Evolutionary conservation across 495 filamentous ascomycete genomes (phyloP).

Genomic region (Xanthoparmelia taractica): DNA sequence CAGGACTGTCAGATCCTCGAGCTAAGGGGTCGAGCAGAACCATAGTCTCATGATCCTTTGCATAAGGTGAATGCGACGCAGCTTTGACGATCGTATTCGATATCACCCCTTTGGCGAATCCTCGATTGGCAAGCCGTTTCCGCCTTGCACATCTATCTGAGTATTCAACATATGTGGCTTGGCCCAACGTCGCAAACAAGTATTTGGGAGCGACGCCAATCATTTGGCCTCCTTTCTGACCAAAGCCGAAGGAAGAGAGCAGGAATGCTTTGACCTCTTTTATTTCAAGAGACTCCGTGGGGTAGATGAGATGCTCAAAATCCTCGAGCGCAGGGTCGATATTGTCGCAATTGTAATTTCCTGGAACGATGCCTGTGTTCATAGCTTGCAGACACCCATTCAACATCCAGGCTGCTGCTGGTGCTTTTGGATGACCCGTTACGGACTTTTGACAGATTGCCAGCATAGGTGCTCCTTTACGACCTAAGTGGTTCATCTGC

Average conservation of each 20-base stretch:
- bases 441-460: constrained; percentile 99
- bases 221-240: constrained; percentile 95
- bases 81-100: constrained; percentile 95
- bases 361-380: constrained; percentile 86
- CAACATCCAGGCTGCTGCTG: constrained; percentile 98
- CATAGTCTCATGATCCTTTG: constrained; percentile 40
- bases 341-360: constrained; percentile 97
- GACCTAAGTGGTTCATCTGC: constrained; percentile 89
- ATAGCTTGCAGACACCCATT: constrained; percentile 94
- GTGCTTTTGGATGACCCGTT: constrained; percentile 98
- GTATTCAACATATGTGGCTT: constrained; percentile 73
- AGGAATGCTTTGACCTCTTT: constrained; percentile 98
- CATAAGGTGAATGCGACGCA: constrained; percentile 83
- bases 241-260: constrained; percentile 97
- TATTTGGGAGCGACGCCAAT: constrained; percentile 96
- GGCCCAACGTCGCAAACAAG: constrained; percentile 87
- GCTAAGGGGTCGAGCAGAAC: no score
- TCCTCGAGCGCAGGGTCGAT: constrained; percentile 92
- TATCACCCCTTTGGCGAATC: constrained; percentile 93
- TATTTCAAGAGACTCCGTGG: constrained; percentile 88
- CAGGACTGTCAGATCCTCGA: no score
- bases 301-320: constrained; percentile 96
- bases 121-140: constrained; percentile 96
- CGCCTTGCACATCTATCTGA: constrained; percentile 76
- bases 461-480: constrained; percentile 84